Conservation (phyloP, 805 yeast genomes). For the Starmerella bacillaris region DNA sequence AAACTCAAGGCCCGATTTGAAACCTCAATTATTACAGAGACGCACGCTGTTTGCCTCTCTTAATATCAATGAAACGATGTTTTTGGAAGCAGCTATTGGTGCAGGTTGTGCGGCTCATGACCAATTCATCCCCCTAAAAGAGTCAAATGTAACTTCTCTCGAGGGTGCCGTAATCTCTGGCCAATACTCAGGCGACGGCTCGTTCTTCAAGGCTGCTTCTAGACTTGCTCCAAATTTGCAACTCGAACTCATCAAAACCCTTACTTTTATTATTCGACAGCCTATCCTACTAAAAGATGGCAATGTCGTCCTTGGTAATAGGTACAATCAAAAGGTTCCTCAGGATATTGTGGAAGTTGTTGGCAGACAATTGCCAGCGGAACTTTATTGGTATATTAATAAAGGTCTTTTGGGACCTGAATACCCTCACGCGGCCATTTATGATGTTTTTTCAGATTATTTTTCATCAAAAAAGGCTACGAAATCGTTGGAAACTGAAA, state of each 20-base stretch:
- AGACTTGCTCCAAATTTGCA: slow-evolving; percentile 28
- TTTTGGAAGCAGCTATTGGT: slow-evolving; percentile 57
- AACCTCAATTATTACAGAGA: slow-evolving; percentile 50
- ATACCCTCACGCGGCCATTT: slow-evolving; percentile 46
- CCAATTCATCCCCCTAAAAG: slow-evolving; percentile 30
- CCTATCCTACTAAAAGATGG: slow-evolving; percentile 63
- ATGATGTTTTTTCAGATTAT: slow-evolving; percentile 43
- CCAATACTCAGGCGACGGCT: slow-evolving; percentile 4
- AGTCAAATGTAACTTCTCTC: neutral
- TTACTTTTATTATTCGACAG: slow-evolving; percentile 43
- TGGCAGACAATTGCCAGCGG: slow-evolving; percentile 74
- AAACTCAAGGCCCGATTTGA: slow-evolving; percentile 26
- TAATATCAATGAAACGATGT: slow-evolving; percentile 40
- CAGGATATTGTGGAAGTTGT: slow-evolving; percentile 65
- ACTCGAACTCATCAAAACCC: slow-evolving; percentile 32
- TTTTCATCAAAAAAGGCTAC: slow-evolving; percentile 14
- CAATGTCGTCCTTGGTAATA: slow-evolving; percentile 38
- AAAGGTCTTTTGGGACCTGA: slow-evolving; percentile 53
- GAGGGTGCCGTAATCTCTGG: neutral
- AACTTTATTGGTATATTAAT: slow-evolving; percentile 62
- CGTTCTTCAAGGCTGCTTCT: slow-evolving; percentile 15
- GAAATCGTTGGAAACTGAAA: neutral
- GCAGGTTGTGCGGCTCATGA: slow-evolving; percentile 31
- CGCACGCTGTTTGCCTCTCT: slow-evolving; percentile 41
- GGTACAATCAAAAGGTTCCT: slow-evolving; percentile 38